Conservation (phyloP, 1,139 yeast genomes). For the Nadsonia commutata region DNA sequence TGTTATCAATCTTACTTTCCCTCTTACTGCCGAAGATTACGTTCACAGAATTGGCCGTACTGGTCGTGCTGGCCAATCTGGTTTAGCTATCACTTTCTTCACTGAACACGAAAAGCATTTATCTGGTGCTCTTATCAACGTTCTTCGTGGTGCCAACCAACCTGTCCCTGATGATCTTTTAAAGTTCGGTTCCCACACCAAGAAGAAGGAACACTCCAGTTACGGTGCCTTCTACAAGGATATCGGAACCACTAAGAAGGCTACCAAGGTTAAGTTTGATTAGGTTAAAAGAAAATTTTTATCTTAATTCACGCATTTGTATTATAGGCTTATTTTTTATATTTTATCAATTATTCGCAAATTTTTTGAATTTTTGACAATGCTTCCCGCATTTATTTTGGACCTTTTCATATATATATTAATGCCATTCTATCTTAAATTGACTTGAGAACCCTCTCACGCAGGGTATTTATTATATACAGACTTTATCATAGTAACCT, state of each 20-base stretch:
- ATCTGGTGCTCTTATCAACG: conserved; percentile 88
- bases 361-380: not conserved
- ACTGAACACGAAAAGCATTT: conserved; percentile 96
- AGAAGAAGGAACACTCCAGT: conserved; percentile 90
- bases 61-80: conserved; percentile 95
- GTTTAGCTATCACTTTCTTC: conserved; percentile 86
- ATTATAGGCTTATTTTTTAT: not conserved
- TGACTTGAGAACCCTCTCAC: too few relatives aligned
- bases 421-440: too few relatives aligned
- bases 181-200: conserved; percentile 94
- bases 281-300: conserved; percentile 2
- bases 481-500: too few relatives aligned
- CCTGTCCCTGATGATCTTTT: conserved; percentile 92
- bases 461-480: too few relatives aligned
- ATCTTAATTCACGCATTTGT: not conserved
- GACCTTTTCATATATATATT: not conserved
- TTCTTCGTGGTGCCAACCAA: conserved; percentile 85
- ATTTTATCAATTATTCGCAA: not conserved
- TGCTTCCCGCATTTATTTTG: not conserved
- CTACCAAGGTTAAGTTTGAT: conserved; percentile 76
- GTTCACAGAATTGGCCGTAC: conserved; percentile 98
- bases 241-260: conserved; percentile 74
- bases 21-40: conserved; percentile 92
- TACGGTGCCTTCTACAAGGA: conserved; percentile 95
- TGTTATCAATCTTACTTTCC: conserved; percentile 92